A percentile compares a stretch with the other conserved stretches of the same genome.
Evolutionary conservation across 192 early-diverging fungal genomes (phyloP).

Genomic region (Endogone sp.): DNA sequence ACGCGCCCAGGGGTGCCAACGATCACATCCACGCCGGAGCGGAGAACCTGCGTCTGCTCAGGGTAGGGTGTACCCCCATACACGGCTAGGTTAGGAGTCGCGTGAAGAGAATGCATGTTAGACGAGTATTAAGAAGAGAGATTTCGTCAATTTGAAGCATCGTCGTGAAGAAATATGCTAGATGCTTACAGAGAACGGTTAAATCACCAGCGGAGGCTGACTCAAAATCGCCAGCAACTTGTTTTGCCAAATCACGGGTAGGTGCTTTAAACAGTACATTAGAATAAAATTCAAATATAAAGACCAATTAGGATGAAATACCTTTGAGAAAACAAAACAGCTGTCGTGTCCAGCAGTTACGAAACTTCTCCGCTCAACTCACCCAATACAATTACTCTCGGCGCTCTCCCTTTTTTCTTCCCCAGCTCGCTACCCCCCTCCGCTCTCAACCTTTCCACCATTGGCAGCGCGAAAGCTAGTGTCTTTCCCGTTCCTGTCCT

Average conservation of each 20-base stretch:
- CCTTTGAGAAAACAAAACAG: too few species aligned
- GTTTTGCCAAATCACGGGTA: constrained; percentile 87
- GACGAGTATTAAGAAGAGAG: not conserved
- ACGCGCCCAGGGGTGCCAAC: constrained; percentile 84
- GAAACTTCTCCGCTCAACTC: constrained; percentile 9
- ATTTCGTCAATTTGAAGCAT: too few species aligned
- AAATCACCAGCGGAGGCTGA: constrained; percentile 57
- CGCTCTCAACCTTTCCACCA: constrained; percentile 53
- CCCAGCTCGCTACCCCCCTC: constrained; percentile 29
- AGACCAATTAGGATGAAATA: constrained; percentile 49
- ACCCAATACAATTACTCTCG: constrained; percentile 51
- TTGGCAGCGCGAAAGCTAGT: constrained; percentile 76
- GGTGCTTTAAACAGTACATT: constrained; percentile 58
- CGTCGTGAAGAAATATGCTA: not conserved
- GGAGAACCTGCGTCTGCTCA: constrained; percentile 78
- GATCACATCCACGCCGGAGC: constrained; percentile 68
- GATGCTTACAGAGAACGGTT: constrained; percentile 28
- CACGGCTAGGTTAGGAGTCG: constrained; percentile 40
- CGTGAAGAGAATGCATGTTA: not conserved
- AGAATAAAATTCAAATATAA: constrained; percentile 42
- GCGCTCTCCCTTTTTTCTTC: constrained; percentile 38
- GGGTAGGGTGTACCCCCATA: constrained; percentile 91
- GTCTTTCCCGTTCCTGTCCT: constrained; percentile 82
- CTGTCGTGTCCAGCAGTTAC: too few species aligned
- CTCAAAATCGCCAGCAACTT: constrained; percentile 79